Percentiles rank a stretch among this genome's conserved stretches.
phyloP scores from a whole-genome alignment of 2,329 filamentous ascomycete species.

The Beauveria rudraprayagi region DNA sequence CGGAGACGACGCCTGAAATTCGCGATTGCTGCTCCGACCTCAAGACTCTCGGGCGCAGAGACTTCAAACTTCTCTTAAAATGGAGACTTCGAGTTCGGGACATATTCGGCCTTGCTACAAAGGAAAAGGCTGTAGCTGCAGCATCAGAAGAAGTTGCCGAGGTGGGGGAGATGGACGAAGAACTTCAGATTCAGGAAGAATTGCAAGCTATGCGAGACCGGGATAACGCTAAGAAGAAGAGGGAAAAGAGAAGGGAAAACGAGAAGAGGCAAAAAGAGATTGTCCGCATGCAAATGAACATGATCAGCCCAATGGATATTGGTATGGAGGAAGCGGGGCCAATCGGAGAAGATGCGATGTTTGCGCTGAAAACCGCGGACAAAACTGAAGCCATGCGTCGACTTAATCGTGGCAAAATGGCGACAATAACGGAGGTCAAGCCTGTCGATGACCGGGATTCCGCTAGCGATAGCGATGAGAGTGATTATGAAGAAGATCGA shows the following conservation, averaged over 20 bases:
- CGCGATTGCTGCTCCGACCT: conserved; percentile 71
- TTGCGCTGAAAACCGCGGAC: conserved; percentile 74
- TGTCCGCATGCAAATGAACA: conserved; percentile 93
- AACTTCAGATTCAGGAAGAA: conserved; percentile 82
- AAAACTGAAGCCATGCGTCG: conserved; percentile 61
- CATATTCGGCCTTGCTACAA: conserved; percentile 77
- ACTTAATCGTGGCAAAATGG: conserved; percentile 66
- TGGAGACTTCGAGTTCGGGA: conserved; percentile 89
- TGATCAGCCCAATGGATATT: conserved; percentile 93
- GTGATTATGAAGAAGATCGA: conserved; percentile 71
- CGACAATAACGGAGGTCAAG: conserved; percentile 50
- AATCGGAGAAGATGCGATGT: conserved; percentile 74
- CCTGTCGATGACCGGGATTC: conserved; percentile 23
- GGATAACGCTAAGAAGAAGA: conserved; percentile 68
- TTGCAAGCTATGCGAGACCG: conserved; percentile 75
- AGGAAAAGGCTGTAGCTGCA: conserved; percentile 48
- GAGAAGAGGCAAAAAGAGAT: conserved; percentile 93
- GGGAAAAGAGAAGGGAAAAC: conserved; percentile 79
- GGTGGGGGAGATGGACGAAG: conserved; percentile 88
- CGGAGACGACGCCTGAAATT: conserved; percentile 80
- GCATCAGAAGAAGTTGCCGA: conserved; percentile 64
- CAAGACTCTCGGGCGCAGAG: conserved; percentile 84
- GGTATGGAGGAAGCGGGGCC: conserved; percentile 81
- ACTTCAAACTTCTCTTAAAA: conserved; percentile 81
- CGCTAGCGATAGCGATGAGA: conserved; percentile 56